Evolutionary conservation across 2,329 filamentous ascomycete genomes (phyloP).

Genomic region (Ophiostoma populinum): DNA sequence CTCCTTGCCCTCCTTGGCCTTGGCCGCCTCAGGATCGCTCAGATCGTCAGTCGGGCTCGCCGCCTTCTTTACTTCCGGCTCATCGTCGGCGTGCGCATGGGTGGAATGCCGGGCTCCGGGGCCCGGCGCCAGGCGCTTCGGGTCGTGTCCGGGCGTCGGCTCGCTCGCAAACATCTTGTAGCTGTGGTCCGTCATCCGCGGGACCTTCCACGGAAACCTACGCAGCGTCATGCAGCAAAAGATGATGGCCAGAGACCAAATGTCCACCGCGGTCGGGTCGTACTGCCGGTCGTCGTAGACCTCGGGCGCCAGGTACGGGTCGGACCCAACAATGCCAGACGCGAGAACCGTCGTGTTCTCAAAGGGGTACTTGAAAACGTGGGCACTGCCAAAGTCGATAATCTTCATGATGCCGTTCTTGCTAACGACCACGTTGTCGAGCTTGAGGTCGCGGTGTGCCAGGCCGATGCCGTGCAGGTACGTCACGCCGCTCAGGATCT

Average conservation of each 20-base stretch:
- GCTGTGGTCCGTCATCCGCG: constrained; percentile 78
- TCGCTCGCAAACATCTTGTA: constrained; percentile 83
- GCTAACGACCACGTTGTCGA: constrained; percentile 96
- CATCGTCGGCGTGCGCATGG: constrained; percentile 23
- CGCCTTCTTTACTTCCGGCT: background rate
- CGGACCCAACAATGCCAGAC: constrained; percentile 60
- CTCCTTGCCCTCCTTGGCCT: constrained; percentile 1
- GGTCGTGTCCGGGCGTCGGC: constrained; percentile 57
- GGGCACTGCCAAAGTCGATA: constrained; percentile 95
- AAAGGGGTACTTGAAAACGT: constrained; percentile 94
- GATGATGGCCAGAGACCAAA: constrained; percentile 97
- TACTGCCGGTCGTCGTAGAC: constrained; percentile 91
- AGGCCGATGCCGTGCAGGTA: constrained; percentile 92
- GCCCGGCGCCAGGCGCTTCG: constrained; percentile 35
- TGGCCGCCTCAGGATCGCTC: background rate
- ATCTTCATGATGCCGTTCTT: constrained; percentile 97
- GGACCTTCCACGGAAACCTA: constrained; percentile 93
- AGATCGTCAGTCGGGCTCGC: constrained; percentile 7
- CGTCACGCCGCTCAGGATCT: constrained; percentile 85
- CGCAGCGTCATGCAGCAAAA: constrained; percentile 97
- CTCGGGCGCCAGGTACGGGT: constrained; percentile 91
- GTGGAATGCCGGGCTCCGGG: no score
- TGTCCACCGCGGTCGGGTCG: constrained; percentile 82
- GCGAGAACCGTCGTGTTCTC: constrained; percentile 74
- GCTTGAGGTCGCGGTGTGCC: constrained; percentile 84